Base-by-base conservation (phyloP, 2,329 filamentous ascomycete genomes). In the Ceratocystis colombiana region DNA sequence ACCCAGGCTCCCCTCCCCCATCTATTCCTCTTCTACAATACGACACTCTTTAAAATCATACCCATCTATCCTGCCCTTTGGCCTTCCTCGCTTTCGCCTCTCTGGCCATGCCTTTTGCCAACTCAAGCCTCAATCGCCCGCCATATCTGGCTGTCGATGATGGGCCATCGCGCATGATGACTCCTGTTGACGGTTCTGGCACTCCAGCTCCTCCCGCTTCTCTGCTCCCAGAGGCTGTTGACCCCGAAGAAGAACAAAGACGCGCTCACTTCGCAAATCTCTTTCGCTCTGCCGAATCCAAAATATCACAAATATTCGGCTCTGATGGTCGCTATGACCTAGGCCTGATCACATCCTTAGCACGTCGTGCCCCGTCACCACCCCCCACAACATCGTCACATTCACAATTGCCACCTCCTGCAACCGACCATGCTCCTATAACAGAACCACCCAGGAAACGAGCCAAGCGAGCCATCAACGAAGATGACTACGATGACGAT, bases 401-500 rank as follows among this genome's bases (percentile, higher is more conserved):
- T n/a, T 61, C 63, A 17, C 66, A 65, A 68, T 66, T 77, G 72
- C 78, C 76, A 72, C 85, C 78, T 66, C 78, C 80, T 69, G 76
- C 83, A 69, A 84, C 81, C 75, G 82, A 86, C 76, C 79, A 88
- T 73, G 76, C 79, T 69, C 79, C 81, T 59, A 78, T 82, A 70
- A 78, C 79, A 70, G 82, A 87, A 72, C 82, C 84, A 64, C 84
- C 85, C 46, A 77, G 81, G 67, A 96, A 94, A 77, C 88, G 89
- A 76, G 81, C 85, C 61, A 88, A 88, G 75, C 83, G 89, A 72
- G 80, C 84, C 73, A 91, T 93, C 80, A 85, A 91, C 71, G 89
- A 93, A 74, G 88, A 91, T 72, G 88, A 93, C 76, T 92, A 93
- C 73, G 89, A 88, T 70, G 89, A 93, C 71, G 91, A 96, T 67